Evolutionary conservation across 176 grass and related monocot species (phyloP).

Genomic region (Rhynchospora pubera): DNA sequence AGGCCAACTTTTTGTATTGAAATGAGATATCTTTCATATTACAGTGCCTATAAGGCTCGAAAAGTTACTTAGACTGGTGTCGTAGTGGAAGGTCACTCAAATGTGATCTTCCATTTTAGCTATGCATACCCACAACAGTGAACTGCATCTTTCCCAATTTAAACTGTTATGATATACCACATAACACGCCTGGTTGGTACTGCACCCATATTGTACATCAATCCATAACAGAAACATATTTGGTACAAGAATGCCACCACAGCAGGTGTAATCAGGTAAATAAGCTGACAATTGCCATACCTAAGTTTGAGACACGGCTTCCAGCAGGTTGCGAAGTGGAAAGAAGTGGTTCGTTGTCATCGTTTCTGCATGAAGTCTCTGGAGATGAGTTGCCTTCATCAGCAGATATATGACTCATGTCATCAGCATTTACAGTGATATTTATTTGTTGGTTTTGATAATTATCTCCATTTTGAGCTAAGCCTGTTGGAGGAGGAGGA

Average conservation of each 20-base stretch:
- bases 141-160: not conserved
- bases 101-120: not conserved
- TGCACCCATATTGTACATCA: not conserved
- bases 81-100: not conserved
- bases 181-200: not conserved
- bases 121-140: not conserved
- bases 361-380: slow-evolving; percentile 42
- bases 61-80: not conserved
- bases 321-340: slow-evolving; percentile 23
- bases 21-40: not conserved
- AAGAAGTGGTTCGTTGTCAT: slow-evolving; percentile 87
- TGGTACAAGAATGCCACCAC: not conserved
- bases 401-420: slow-evolving; percentile 29
- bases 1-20: not conserved
- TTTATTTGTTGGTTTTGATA: slow-evolving; percentile 24
- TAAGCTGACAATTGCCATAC: slow-evolving; percentile 44
- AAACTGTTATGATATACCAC: not conserved
- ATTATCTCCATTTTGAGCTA: slow-evolving; percentile 18
- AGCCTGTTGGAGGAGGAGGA: slow-evolving; percentile 57
- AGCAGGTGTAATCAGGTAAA: not conserved
- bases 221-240: not conserved
- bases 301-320: slow-evolving; percentile 32
- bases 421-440: slow-evolving; percentile 22
- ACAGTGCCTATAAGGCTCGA: not conserved
- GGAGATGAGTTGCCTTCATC: slow-evolving; percentile 36